Conservation (phyloP, 306 rosid species). For the Acacia melanoxylon region DNA sequence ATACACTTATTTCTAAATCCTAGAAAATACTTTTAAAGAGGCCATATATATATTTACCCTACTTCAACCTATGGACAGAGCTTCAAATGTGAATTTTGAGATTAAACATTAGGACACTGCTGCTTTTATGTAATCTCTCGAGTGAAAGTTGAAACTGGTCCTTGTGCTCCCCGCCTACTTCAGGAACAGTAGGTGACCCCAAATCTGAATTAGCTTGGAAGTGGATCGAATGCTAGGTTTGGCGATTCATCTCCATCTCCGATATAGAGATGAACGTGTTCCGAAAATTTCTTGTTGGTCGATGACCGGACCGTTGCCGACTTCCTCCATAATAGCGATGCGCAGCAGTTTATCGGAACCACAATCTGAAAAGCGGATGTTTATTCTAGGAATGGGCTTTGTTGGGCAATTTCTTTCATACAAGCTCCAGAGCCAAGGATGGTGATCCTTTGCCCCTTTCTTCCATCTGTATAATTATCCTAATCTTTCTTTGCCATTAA, state of each 20-base stretch:
- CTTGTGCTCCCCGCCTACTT: neutral
- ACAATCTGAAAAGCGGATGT: slow-evolving; percentile 49
- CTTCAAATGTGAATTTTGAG: neutral
- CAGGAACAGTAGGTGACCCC: neutral
- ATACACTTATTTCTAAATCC: no score
- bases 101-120: neutral
- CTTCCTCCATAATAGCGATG: neutral
- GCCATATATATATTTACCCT: no score
- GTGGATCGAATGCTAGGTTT: slow-evolving; percentile 17
- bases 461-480: neutral
- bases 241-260: slow-evolving; percentile 20
- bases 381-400: slow-evolving; percentile 76
- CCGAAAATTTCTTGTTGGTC: slow-evolving; percentile 10
- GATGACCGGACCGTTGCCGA: slow-evolving; percentile 10
- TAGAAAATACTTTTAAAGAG: no score
- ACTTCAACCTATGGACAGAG: neutral
- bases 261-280: slow-evolving; percentile 8
- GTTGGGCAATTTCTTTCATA: slow-evolving; percentile 62
- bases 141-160: neutral
- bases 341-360: slow-evolving; percentile 7
- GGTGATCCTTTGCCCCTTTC: slow-evolving; percentile 39
- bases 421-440: slow-evolving; percentile 69
- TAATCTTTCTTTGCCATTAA: neutral
- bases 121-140: neutral
- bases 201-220: slow-evolving; percentile 24